phyloP scores from a whole-genome alignment of 1,284 basidiomycete species.

The Singerocomus inundabilis region DNA sequence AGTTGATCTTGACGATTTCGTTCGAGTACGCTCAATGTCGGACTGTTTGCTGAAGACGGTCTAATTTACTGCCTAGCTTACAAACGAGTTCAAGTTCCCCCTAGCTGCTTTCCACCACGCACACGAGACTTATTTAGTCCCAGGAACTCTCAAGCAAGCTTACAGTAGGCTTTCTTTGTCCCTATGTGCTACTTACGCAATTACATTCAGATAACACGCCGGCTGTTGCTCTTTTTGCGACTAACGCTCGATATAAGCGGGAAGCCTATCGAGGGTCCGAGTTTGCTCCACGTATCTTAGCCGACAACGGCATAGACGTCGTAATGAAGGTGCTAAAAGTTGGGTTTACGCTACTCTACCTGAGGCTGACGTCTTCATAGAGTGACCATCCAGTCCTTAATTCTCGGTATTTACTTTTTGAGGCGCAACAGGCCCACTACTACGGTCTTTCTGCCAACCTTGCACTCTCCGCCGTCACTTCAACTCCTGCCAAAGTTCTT shows the following conservation, averaged over 20 bases:
- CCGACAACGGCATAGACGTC: conserved; percentile 72
- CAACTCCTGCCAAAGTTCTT: conserved; percentile 72
- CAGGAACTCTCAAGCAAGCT: conserved; percentile 69
- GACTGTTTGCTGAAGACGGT: conserved; percentile 5
- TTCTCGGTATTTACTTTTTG: conserved; percentile 76
- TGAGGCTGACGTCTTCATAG: conserved; percentile 35
- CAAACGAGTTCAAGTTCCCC: conserved; percentile 78
- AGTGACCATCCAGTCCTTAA: conserved; percentile 76
- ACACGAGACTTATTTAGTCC: conserved; percentile 77
- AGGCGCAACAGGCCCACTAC: conserved; percentile 87
- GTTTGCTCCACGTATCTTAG: conserved; percentile 79
- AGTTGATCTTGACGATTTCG: conserved; percentile 75
- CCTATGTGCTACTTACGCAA: not conserved
- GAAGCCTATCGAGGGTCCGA: conserved; percentile 86
- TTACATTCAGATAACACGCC: conserved; percentile 47
- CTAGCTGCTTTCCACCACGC: conserved; percentile 82
- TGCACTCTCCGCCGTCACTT: conserved; percentile 73
- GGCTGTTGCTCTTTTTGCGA: conserved; percentile 75
- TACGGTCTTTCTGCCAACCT: conserved; percentile 61
- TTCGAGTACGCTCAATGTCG: conserved; percentile 50
- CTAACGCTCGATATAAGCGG: conserved; percentile 70
- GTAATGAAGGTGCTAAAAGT: conserved; percentile 64
- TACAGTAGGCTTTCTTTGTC: conserved; percentile 46
- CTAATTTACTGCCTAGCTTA: conserved; percentile 45
- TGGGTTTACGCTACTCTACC: not conserved